phyloP scores from a whole-genome alignment of 495 filamentous ascomycete genomes.

The Podospora comata region DNA sequence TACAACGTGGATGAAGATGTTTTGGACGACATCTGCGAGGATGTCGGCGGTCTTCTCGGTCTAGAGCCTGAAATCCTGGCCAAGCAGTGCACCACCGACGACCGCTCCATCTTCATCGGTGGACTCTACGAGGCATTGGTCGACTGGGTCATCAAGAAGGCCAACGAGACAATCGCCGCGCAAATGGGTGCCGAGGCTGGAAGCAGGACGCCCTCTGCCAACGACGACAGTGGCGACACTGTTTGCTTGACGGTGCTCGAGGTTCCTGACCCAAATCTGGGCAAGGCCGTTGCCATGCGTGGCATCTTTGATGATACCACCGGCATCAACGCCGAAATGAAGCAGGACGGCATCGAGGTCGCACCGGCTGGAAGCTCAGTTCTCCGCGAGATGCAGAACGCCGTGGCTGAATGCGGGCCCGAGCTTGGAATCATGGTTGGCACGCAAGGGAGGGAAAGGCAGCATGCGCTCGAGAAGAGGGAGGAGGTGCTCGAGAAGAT shows the following conservation, averaged over 20 bases:
- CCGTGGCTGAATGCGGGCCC: conserved; percentile 71
- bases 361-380: conserved; percentile 69
- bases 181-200: conserved; percentile 62
- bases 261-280: conserved; percentile 71
- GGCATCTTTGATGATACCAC: conserved; percentile 85
- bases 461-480: conserved; percentile 73
- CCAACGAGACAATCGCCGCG: conserved; percentile 79
- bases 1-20: conserved; percentile 82
- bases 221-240: conserved; percentile 71
- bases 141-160: conserved; percentile 86
- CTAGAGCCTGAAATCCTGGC: conserved; percentile 81
- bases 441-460: conserved; percentile 63
- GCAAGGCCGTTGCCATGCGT: conserved; percentile 80
- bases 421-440: conserved; percentile 76
- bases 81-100: conserved; percentile 73
- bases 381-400: conserved; percentile 76
- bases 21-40: conserved; percentile 82
- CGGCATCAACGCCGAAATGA: conserved; percentile 98
- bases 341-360: conserved; percentile 81
- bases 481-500: conserved; percentile 85
- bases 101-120: conserved; percentile 75
- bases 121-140: conserved; percentile 93
- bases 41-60: conserved; percentile 80
- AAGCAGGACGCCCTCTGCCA: conserved; percentile 56
- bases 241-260: conserved; percentile 88